Evolutionary conservation across 371 early-diverging fungal species (phyloP).

Genomic region (Mortierella sp.): DNA sequence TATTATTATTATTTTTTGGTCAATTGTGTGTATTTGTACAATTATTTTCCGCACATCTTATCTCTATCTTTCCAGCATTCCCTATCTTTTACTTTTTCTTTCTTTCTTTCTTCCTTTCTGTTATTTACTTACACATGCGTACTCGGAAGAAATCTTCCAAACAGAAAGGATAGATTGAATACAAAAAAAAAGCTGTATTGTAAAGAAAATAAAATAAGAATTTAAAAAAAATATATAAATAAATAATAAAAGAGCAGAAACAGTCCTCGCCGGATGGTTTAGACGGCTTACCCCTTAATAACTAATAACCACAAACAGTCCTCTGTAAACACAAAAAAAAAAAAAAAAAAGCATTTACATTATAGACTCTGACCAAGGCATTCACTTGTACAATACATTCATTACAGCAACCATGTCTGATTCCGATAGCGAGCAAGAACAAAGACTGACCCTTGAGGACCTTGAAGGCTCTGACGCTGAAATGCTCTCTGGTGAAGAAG

Average conservation of each 20-base stretch:
- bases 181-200: not conserved
- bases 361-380: too few species aligned
- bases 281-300: too few species aligned
- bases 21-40: conserved; percentile 1
- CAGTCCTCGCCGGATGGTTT: too few species aligned
- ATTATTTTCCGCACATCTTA: not conserved
- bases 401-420: conserved; percentile 32
- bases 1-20: not conserved
- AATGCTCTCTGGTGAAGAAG: conserved; percentile 53
- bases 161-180: not conserved
- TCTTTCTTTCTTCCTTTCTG: too few species aligned
- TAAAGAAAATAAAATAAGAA: not conserved
- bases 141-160: not conserved
- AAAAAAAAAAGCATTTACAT: conserved; percentile 10
- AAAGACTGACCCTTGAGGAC: conserved; percentile 47
- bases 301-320: too few species aligned
- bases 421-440: conserved; percentile 48
- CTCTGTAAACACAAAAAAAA: not conserved
- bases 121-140: too few species aligned
- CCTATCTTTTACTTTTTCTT: not conserved
- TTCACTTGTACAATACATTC: not conserved
- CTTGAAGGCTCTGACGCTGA: conserved; percentile 54
- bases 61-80: conserved; percentile 2
- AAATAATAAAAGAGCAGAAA: too few species aligned
- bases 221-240: too few species aligned